Conservation (phyloP, 2,329 filamentous ascomycete species). For the Didymella keratinophila region DNA sequence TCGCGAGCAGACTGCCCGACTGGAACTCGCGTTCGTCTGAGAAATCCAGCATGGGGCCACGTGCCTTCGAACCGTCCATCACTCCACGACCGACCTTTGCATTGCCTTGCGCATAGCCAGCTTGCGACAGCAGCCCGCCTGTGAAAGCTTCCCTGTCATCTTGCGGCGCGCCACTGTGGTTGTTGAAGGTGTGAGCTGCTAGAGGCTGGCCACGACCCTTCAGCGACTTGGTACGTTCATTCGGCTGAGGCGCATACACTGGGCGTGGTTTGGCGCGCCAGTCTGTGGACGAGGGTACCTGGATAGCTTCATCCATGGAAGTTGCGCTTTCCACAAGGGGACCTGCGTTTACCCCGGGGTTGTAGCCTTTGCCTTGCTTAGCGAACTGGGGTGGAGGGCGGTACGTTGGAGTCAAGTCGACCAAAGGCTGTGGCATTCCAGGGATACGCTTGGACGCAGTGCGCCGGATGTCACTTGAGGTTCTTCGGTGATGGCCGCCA, state of each 20-base stretch:
- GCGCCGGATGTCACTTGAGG: slow-evolving; percentile 53
- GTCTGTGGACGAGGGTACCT: slow-evolving; percentile 53
- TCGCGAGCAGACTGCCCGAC: slow-evolving; percentile 58
- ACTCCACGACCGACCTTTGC: slow-evolving; percentile 54
- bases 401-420: slow-evolving; percentile 72
- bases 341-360: slow-evolving; percentile 48
- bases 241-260: slow-evolving; percentile 37
- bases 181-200: slow-evolving; percentile 46
- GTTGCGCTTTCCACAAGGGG: slow-evolving; percentile 58
- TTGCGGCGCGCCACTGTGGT: slow-evolving; percentile 40
- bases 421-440: slow-evolving; percentile 65
- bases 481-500: slow-evolving; percentile 33
- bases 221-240: slow-evolving; percentile 46
- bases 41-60: slow-evolving; percentile 56
- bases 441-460: slow-evolving; percentile 55
- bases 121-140: slow-evolving; percentile 54
- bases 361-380: slow-evolving; percentile 61
- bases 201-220: slow-evolving; percentile 47
- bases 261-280: slow-evolving; percentile 53
- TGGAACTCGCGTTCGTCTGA: slow-evolving; percentile 54
- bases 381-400: slow-evolving; percentile 68
- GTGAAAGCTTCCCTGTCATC: slow-evolving; percentile 53
- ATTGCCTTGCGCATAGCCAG: slow-evolving; percentile 51
- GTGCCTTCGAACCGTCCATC: slow-evolving; percentile 55
- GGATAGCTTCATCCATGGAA: slow-evolving; percentile 53